Evolutionary conservation across 148 eudicot species (phyloP), one percentile per base, ranked within the genome.

Genomic region (Suaeda aralocaspica): DNA sequence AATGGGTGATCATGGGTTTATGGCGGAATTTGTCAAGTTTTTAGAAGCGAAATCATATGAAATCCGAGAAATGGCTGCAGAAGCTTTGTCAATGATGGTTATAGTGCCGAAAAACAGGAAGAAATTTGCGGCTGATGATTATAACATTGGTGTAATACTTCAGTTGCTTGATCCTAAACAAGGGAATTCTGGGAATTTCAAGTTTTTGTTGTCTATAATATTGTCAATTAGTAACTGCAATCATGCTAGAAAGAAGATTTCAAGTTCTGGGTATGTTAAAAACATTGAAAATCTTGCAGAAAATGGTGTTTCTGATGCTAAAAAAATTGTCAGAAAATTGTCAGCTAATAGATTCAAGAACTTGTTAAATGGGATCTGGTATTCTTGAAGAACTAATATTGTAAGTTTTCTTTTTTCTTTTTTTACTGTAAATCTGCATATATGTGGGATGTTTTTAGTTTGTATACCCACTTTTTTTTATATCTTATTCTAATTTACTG

Each of bases 1-100:
- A 18, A 91, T 94, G 89, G 99, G 97, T 0, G 91, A 94, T 25
- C 76, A 73, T 0, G 98, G 97, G 24, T 91, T 91, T 13, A 86
- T 94, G 83, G 75, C 79, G 0, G 99, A 87, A 67, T 81, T 94
- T n/a, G 75, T 84, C 13, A 91, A 84, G 53, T 89, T 91, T 64
- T 80, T 94, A 0, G 90, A 84, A 8, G 83, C 89, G 0, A 89
- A 89, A 71, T 84, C 97, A 3, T 82, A 69, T 59, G 93, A 91
- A 50, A 80, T 81, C 24, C 80, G 93, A 13, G 93, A 91, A 79
- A 82, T 86, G 79, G 96, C 99, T 12, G 91, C 88, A 0, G 92
- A 87, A 70, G 79, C 92, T 1, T 73, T 94, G 15, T 80, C 79
- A 6, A 50, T 52, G 44, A 74, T 94, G 86, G 61, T 91, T 26